phyloP scores from a whole-genome alignment of 345 rosid genomes.

The Excoecaria agallocha region DNA sequence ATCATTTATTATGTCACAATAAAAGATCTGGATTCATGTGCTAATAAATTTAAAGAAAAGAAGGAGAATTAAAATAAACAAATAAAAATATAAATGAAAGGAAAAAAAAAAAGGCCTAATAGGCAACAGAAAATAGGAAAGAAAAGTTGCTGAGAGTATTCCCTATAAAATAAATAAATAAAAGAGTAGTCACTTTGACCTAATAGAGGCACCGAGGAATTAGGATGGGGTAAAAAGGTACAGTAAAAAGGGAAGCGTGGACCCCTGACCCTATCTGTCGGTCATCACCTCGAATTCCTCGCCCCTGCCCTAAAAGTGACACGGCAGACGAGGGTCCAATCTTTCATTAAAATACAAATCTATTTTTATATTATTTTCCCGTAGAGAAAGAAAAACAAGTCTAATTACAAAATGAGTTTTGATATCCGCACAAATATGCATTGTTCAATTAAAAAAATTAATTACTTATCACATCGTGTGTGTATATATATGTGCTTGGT shows the following conservation, averaged over 20 bases:
- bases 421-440: too few species aligned
- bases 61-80: background rate
- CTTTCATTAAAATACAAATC: conserved; percentile 19
- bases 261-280: conserved; percentile 49
- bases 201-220: conserved; percentile 21
- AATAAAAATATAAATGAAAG: background rate
- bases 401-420: too few species aligned
- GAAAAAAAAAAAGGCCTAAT: background rate
- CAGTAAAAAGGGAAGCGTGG: conserved; percentile 35
- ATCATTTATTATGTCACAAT: background rate
- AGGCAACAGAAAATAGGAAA: too few species aligned
- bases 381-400: background rate
- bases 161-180: background rate
- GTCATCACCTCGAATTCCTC: conserved; percentile 55
- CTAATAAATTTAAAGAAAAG: background rate
- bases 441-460: too few species aligned
- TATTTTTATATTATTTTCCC: conserved; percentile 8
- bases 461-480: too few species aligned
- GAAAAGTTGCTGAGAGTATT: too few species aligned
- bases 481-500: too few species aligned
- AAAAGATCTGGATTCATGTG: background rate
- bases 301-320: conserved; percentile 41
- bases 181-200: conserved; percentile 30
- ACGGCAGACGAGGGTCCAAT: conserved; percentile 51
- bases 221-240: conserved; percentile 25